Evolutionary conservation across 192 early-diverging fungal genomes (phyloP).

Genomic region (Backusella circina): DNA sequence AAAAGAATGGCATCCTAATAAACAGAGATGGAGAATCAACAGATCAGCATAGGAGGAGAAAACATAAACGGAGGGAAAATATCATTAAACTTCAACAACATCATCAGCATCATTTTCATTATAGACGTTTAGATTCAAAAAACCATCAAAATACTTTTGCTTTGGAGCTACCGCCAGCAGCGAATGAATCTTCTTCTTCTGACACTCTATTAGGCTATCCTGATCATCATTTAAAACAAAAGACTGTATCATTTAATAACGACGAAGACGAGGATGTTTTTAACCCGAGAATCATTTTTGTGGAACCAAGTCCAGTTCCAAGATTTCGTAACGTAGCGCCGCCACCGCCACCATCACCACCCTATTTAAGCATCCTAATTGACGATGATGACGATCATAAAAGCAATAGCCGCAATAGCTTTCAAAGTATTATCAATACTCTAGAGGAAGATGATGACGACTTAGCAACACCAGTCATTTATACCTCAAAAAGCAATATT

Average conservation of each 20-base stretch:
- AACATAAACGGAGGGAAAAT: constrained; percentile 3
- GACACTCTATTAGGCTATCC: neutral
- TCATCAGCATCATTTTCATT: constrained; percentile 1
- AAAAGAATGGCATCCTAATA: constrained; percentile 10
- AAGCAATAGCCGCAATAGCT: neutral
- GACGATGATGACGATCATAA: neutral
- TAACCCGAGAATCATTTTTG: constrained; percentile 23
- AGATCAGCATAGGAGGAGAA: constrained; percentile 7
- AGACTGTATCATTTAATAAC: neutral
- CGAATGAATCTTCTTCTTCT: neutral
- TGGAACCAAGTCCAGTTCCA: constrained; percentile 27
- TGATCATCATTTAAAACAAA: neutral
- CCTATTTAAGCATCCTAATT: constrained; percentile 7
- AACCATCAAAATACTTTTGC: neutral
- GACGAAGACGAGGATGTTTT: neutral
- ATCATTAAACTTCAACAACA: constrained; percentile 2
- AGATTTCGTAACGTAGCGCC: constrained; percentile 24
- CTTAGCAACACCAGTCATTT: neutral
- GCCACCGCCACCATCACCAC: constrained; percentile 14
- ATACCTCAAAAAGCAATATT: neutral
- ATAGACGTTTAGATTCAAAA: constrained; percentile 3
- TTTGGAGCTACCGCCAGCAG: neutral
- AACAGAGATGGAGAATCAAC: constrained; percentile 15
- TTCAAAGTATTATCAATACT: neutral
- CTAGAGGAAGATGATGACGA: constrained; percentile 5